Conservation (phyloP, 352 stramenopile genomes). For the Phytophthora tubulina region DNA sequence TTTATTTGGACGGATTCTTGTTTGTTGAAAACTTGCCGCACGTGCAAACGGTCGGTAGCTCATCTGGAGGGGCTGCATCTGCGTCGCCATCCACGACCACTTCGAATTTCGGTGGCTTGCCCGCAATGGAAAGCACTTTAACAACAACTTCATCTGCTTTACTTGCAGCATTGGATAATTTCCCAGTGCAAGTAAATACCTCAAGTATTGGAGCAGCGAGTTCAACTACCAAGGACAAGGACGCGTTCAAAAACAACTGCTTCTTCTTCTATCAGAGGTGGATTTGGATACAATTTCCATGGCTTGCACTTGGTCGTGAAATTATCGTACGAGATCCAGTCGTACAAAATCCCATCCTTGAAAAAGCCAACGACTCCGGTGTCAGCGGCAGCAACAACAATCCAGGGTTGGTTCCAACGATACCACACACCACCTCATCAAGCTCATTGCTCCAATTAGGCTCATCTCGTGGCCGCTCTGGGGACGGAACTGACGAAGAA, state of each 20-base stretch:
- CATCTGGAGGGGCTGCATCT: conserved; percentile 30
- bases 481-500: conserved; percentile 42
- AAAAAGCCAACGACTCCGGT: conserved; percentile 33
- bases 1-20: conserved; percentile 80
- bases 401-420: not conserved
- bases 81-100: conserved; percentile 21
- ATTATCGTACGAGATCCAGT: conserved; percentile 65
- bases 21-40: conserved; percentile 73
- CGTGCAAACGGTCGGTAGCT: conserved; percentile 33
- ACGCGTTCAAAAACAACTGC: conserved; percentile 54
- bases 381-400: conserved; percentile 1
- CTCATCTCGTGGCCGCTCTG: conserved; percentile 19
- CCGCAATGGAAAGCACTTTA: conserved; percentile 24
- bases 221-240: conserved; percentile 49
- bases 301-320: conserved; percentile 85
- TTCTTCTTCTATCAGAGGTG: conserved; percentile 94
- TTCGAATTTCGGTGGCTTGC: conserved; percentile 13
- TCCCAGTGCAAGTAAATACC: conserved; percentile 29
- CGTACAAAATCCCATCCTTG: conserved; percentile 45
- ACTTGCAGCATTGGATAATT: conserved; percentile 41
- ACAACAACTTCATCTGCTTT: conserved; percentile 42
- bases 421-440: conserved; percentile 18
- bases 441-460: conserved; percentile 15
- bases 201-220: conserved; percentile 17
- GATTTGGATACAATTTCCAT: conserved; percentile 95